Conservation (phyloP, 2,329 filamentous ascomycete species). For the Tolypocladium sp. region DNA sequence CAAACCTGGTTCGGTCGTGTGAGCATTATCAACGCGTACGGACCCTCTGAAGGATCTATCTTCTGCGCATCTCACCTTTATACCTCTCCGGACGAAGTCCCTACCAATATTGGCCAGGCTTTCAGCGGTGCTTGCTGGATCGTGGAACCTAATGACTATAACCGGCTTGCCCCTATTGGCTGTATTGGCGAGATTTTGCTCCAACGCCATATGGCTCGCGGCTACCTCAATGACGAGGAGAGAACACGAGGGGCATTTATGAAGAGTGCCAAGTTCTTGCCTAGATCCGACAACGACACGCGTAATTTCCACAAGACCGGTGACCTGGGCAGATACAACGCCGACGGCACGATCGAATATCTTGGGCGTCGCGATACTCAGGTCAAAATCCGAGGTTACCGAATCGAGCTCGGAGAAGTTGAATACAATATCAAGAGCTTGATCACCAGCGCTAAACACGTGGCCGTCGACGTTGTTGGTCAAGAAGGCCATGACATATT, state of each 20-base stretch:
- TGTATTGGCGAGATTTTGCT: not conserved
- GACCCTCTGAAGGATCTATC: not conserved
- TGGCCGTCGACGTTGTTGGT: not conserved
- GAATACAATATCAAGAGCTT: not conserved
- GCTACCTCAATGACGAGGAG: not conserved
- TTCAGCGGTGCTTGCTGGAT: not conserved
- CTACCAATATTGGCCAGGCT: not conserved
- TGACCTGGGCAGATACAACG: constrained; percentile 19
- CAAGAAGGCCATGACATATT: not conserved
- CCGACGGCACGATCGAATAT: constrained; percentile 8
- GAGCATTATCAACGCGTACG: not conserved
- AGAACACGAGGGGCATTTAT: not conserved
- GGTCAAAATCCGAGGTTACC: constrained; percentile 16
- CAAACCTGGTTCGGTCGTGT: not conserved
- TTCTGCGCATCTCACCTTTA: not conserved
- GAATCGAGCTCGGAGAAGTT: constrained; percentile 1
- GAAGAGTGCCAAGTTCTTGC: not conserved
- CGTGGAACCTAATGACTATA: not conserved
- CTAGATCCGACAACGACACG: not conserved
- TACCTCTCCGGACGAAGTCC: not conserved
- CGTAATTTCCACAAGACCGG: constrained; percentile 7
- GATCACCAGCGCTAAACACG: not conserved
- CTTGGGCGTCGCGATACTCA: constrained; percentile 14
- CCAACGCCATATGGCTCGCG: not conserved
- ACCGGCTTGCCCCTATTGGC: not conserved